Conservation (phyloP, 2,329 filamentous ascomycete genomes). For the Alternaria alternata region DNA sequence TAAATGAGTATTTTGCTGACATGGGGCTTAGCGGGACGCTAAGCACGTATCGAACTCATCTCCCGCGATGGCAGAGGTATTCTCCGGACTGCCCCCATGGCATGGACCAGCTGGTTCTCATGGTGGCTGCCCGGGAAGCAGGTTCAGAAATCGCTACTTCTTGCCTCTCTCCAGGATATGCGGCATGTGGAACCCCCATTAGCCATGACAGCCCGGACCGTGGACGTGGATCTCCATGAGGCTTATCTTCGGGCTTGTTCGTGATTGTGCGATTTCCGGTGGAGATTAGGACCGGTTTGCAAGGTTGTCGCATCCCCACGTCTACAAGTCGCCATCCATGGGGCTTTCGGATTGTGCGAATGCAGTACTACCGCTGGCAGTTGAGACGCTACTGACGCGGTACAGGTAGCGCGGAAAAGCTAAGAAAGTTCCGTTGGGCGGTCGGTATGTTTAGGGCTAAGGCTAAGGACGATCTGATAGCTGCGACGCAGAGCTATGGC, state of each 20-base stretch:
- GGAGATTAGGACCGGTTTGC: conserved; percentile 2
- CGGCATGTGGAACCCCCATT: conserved; percentile 5
- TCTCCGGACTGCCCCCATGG: conserved; percentile 7
- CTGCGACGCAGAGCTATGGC: conserved; percentile 7
- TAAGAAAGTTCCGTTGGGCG: conserved; percentile 6
- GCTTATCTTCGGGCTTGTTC: conserved; percentile 12
- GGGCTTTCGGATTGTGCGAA: conserved; percentile 10
- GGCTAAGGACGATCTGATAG: conserved; percentile 12
- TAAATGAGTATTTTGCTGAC: conserved; percentile 3
- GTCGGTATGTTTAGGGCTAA: conserved; percentile 7
- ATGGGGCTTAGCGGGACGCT: not conserved
- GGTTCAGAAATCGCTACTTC: not conserved
- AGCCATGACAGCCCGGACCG: not conserved
- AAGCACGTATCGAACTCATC: conserved; percentile 6
- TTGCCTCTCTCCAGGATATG: not conserved
- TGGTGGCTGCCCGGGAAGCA: conserved; percentile 5
- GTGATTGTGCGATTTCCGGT: conserved; percentile 4
- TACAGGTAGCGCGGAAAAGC: conserved; percentile 9
- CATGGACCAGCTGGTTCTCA: conserved; percentile 3
- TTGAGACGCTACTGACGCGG: conserved; percentile 7
- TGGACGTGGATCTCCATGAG: conserved; percentile 5
- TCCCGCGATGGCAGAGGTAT: conserved; percentile 3
- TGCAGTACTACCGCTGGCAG: conserved; percentile 10
- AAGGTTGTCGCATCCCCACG: not conserved
- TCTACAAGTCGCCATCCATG: not conserved